Percentiles rank a stretch among this genome's conserved stretches.
Evolutionary conservation across 1,284 basidiomycete genomes (phyloP).

Genomic region (Butyriboletus appendiculatus): DNA sequence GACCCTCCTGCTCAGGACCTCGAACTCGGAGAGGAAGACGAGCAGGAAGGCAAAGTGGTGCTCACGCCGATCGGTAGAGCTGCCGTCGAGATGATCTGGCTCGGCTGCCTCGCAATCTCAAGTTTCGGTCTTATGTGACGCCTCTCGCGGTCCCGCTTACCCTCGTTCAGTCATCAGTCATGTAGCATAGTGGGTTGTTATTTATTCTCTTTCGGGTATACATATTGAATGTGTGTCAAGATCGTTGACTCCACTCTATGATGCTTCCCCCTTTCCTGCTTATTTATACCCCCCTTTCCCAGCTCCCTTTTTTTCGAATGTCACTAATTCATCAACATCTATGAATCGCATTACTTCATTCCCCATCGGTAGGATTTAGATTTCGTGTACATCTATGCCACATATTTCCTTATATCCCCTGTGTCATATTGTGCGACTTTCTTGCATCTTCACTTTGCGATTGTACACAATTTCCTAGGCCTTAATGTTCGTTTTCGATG

Average conservation of each 20-base stretch:
- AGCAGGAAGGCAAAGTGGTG: slow-evolving; percentile 36
- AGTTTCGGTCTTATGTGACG: slow-evolving; percentile 50
- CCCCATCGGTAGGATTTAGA: slow-evolving; percentile 29
- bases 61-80: slow-evolving; percentile 75
- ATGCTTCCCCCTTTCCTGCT: not conserved
- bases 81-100: slow-evolving; percentile 80
- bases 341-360: slow-evolving; percentile 11
- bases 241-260: not conserved
- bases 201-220: slow-evolving; percentile 3
- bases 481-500: slow-evolving; percentile 6
- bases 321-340: slow-evolving; percentile 8
- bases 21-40: slow-evolving; percentile 39
- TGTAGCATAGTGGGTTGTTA: slow-evolving; percentile 17
- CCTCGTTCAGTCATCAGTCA: not conserved
- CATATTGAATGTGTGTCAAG: slow-evolving; percentile 1
- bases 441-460: slow-evolving; percentile 10
- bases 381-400: slow-evolving; percentile 21
- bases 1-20: slow-evolving; percentile 18
- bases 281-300: slow-evolving; percentile 3
- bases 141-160: not conserved
- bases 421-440: slow-evolving; percentile 14
- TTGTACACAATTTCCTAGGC: slow-evolving; percentile 21
- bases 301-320: not conserved
- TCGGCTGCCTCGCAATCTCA: slow-evolving; percentile 74
- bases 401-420: slow-evolving; percentile 10